These are phyloP conservation scores for Mrakiaceae sp. DNA, from an alignment of 1,284 basidiomycete species.

Conservation along the genomic window DNA sequence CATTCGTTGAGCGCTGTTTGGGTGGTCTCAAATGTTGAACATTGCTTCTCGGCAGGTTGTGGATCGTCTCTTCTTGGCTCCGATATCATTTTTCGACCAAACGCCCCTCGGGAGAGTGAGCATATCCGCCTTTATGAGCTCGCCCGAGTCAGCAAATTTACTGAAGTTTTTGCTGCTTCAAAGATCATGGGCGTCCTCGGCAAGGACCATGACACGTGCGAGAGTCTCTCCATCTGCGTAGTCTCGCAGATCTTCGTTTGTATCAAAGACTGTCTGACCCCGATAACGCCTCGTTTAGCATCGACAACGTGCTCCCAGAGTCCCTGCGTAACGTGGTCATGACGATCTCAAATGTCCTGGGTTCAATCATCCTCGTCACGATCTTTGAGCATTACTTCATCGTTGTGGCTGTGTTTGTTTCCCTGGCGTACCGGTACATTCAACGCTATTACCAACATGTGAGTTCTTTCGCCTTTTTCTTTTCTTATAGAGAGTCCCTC, in stretches of 20 bases:
- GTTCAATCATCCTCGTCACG: slow-evolving; percentile 13
- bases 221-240: no score
- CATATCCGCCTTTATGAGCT: no score
- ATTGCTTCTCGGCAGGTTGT: no score
- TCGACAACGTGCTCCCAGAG: slow-evolving; percentile 38
- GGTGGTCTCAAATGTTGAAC: no score
- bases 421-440: slow-evolving; percentile 46
- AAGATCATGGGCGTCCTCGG: slow-evolving; percentile 50
- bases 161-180: neutral
- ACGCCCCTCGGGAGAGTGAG: slow-evolving; percentile 47
- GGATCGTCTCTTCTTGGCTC: slow-evolving; percentile 48
- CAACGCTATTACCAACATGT: slow-evolving; percentile 46
- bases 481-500: no score
- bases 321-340: slow-evolving; percentile 46
- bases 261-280: no score
- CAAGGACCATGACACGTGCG: slow-evolving; percentile 40
- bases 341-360: slow-evolving; percentile 25
- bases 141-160: no score
- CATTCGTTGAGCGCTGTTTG: no score
- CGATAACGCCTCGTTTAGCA: neutral
- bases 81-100: slow-evolving; percentile 60
- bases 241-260: no score
- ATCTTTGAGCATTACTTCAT: slow-evolving; percentile 51
- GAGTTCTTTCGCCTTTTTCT: neutral
- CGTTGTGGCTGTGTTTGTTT: slow-evolving; percentile 42